Base-by-base conservation (phyloP, 2,329 filamentous ascomycete genomes). In the Hypomyces perniciosus region DNA sequence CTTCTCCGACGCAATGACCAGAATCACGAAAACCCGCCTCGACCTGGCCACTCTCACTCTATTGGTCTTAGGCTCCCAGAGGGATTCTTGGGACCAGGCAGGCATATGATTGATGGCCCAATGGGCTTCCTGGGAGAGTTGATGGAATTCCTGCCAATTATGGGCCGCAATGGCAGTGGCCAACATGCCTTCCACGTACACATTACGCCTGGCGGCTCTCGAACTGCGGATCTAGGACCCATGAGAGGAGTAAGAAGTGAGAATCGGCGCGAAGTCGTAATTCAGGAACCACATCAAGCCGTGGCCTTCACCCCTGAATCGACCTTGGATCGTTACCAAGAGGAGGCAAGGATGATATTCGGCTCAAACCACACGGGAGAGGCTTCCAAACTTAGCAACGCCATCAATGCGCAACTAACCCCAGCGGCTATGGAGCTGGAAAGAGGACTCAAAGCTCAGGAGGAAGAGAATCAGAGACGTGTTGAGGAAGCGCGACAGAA, bases 311-410 rank as follows among this genome's bases (percentile, higher is more conserved):
- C 77, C 20, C 77, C 89, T 7, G 80, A 83, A 35, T 76, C 81
- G 7, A 97, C 93, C 1, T 74, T 79, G 50, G 77, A 79, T 48
- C 85, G 93, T 54, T 99, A 95, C 85, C 82, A 88, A 63, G 90
- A 96, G 63, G 95, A 97, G 67, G 85, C 90, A 7, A 84, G 86
- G 56, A 84, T 99, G 66, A 77, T 97, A 1, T 97, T 93, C 67
- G 87, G 88, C 28, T 70, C 75, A 26, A 76, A 72, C 44, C 79
- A 85, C 44, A 51, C 55, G 47, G 65, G 80, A 4, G 90, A 96
- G 44, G 87, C 87, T 63, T 79, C 84, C 2, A 75, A 80, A 54
- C 75, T 95, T 12, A 71, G 85, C 56, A 85, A 81, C 57, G 78
- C 82, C 2, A 79, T 99, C 28, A 74, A 90, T 38, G 84, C 81